Evolutionary conservation across 208 protist species (phyloP).

Genomic region (Leishmania gerbilli): DNA sequence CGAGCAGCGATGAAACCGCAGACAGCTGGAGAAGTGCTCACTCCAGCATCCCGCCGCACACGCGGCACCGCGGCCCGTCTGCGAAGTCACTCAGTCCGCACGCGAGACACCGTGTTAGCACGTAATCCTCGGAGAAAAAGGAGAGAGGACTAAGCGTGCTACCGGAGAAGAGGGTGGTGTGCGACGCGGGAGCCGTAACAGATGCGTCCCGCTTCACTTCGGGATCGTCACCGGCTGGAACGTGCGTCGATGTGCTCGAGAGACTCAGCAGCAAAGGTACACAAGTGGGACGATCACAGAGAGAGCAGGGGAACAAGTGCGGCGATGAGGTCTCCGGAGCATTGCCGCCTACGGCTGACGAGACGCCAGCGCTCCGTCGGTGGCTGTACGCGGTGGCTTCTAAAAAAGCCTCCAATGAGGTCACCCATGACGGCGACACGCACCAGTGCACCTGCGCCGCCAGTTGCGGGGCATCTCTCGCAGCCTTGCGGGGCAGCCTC

Average conservation of each 20-base stretch:
- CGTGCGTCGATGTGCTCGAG: constrained; percentile 32
- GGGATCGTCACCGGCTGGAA: neutral
- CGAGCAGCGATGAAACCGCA: neutral
- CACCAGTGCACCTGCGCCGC: constrained; percentile 36
- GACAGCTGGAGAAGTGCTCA: constrained; percentile 17
- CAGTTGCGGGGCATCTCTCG: neutral
- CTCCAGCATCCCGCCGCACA: constrained; percentile 74
- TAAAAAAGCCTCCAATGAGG: constrained; percentile 35
- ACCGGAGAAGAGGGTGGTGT: constrained; percentile 81
- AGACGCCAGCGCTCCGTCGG: neutral
- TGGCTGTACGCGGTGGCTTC: constrained; percentile 9
- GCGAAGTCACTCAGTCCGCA: constrained; percentile 75
- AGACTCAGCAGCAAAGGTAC: constrained; percentile 28
- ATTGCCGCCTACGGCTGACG: neutral
- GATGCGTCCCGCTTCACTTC: neutral
- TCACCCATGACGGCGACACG: constrained; percentile 29
- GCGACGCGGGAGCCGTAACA: constrained; percentile 8
- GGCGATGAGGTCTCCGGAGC: neutral
- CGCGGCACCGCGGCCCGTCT: constrained; percentile 55
- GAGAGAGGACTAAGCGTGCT: constrained; percentile 71
- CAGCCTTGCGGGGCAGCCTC: neutral
- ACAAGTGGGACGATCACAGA: constrained; percentile 42
- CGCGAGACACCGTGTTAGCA: constrained; percentile 57
- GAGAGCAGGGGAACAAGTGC: constrained; percentile 52
- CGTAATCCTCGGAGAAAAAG: constrained; percentile 54